Conservation (phyloP, 208 protist genomes). For the Leishmania mexicana region DNA sequence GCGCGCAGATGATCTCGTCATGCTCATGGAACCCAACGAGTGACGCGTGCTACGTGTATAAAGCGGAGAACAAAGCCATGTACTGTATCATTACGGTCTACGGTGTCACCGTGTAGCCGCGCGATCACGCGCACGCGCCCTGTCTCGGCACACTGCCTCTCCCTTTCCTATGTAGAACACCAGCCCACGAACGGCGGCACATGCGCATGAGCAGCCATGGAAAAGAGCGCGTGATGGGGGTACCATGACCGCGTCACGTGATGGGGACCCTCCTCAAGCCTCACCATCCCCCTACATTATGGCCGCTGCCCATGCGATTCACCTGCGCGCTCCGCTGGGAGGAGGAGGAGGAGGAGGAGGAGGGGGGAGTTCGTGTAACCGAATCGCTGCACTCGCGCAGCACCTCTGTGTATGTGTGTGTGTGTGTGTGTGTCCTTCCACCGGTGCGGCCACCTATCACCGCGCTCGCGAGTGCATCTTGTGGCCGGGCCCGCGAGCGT, state of each 20-base stretch:
- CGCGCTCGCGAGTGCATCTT: no score
- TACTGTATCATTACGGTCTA: conserved; percentile 87
- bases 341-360: no score
- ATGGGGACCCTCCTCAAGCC: not conserved
- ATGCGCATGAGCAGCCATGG: not conserved
- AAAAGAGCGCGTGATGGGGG: not conserved
- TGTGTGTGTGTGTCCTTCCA: not conserved
- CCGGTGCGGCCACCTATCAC: not conserved
- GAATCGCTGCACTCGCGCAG: not conserved
- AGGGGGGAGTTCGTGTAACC: not conserved
- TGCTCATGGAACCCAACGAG: conserved; percentile 91
- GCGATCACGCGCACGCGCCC: not conserved
- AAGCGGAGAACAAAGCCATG: conserved; percentile 83
- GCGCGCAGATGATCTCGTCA: conserved; percentile 77
- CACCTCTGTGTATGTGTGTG: not conserved
- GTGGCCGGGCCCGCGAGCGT: no score
- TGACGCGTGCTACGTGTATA: conserved; percentile 86
- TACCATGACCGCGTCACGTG: not conserved
- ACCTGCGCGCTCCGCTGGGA: not conserved
- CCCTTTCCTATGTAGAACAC: not conserved
- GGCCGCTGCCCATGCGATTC: not conserved
- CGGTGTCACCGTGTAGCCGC: conserved; percentile 63
- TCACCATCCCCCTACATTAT: not conserved
- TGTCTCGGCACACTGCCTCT: not conserved
- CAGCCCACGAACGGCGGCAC: not conserved